These are phyloP conservation scores for Laetiporus sulphureus DNA, from an alignment of 1,284 basidiomycete genomes.

Conservation along the genomic window DNA sequence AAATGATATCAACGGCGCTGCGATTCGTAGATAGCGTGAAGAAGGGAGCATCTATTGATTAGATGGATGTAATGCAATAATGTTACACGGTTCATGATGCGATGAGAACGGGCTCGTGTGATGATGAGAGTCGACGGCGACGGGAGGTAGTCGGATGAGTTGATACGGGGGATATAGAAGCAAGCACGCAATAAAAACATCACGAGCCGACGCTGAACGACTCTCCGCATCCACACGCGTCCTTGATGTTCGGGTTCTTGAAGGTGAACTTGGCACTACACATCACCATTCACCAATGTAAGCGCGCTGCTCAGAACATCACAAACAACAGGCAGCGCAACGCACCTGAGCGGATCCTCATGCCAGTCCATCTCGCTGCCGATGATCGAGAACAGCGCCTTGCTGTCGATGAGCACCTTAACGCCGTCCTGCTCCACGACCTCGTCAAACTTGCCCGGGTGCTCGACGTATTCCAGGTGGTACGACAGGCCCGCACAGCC, in stretches of 20 bases:
- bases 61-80: background rate
- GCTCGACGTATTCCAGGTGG: slow-evolving; percentile 93
- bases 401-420: slow-evolving; percentile 91
- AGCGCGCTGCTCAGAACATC: too few relatives aligned
- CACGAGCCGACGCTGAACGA: slow-evolving; percentile 61
- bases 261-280: slow-evolving; percentile 86
- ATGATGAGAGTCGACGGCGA: background rate
- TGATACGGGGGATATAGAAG: background rate
- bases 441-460: slow-evolving; percentile 92
- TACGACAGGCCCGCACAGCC: slow-evolving; percentile 99
- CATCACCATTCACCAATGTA: slow-evolving; percentile 1
- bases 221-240: slow-evolving; percentile 93
- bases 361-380: slow-evolving; percentile 99
- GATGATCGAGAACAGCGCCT: slow-evolving; percentile 97
- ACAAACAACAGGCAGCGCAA: slow-evolving; percentile 7
- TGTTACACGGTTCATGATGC: background rate
- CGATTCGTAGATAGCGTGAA: too few relatives aligned
- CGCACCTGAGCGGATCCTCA: slow-evolving; percentile 82
- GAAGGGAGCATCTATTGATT: background rate
- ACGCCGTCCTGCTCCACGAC: slow-evolving; percentile 96
- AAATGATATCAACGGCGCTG: too few relatives aligned
- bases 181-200: background rate
- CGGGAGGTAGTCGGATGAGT: background rate
- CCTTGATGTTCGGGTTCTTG: slow-evolving; percentile 86
- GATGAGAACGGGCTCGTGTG: too few relatives aligned